These are phyloP conservation scores for Nitzschia putrida DNA, from an alignment of 108 stramenopile genomes.

Conservation along the genomic window DNA sequence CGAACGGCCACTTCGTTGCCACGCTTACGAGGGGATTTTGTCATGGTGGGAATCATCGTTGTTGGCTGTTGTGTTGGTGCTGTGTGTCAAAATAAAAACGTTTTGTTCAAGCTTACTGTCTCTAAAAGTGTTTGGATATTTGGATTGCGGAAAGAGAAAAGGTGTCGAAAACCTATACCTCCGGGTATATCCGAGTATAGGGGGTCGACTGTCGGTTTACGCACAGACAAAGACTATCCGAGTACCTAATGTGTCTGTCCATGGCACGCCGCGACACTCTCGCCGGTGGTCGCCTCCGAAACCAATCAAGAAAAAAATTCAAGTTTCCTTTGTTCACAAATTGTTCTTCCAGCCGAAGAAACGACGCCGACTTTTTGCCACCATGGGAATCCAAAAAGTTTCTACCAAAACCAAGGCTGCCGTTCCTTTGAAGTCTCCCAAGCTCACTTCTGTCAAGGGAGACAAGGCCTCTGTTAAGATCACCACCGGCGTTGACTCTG, in stretches of 20 bases:
- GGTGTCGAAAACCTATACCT: too few relatives aligned
- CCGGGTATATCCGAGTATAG: too few relatives aligned
- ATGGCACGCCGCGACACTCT: not conserved
- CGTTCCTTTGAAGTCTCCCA: conserved; percentile 12
- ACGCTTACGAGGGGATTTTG: too few relatives aligned
- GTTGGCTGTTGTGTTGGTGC: too few relatives aligned
- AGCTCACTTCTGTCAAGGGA: conserved; percentile 6
- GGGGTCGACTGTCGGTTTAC: too few relatives aligned
- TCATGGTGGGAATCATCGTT: too few relatives aligned
- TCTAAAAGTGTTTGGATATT: too few relatives aligned
- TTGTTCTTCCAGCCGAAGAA: not conserved
- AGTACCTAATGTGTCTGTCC: not conserved
- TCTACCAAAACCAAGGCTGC: conserved; percentile 17
- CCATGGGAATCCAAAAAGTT: not conserved
- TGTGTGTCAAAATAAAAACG: too few relatives aligned
- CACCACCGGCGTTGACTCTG: conserved; percentile 39
- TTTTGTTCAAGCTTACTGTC: too few relatives aligned
- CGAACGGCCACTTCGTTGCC: too few relatives aligned
- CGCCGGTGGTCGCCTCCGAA: not conserved
- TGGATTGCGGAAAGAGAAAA: too few relatives aligned
- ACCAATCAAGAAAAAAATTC: conserved; percentile 12
- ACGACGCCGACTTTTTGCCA: not conserved
- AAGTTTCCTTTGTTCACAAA: conserved; percentile 1
- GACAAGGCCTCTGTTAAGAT: conserved; percentile 6
- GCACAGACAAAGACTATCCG: too few relatives aligned